Percentiles rank a stretch among this genome's conserved stretches.
Conservation (phyloP, 1,284 basidiomycete species). For the Ustilago curta region DNA sequence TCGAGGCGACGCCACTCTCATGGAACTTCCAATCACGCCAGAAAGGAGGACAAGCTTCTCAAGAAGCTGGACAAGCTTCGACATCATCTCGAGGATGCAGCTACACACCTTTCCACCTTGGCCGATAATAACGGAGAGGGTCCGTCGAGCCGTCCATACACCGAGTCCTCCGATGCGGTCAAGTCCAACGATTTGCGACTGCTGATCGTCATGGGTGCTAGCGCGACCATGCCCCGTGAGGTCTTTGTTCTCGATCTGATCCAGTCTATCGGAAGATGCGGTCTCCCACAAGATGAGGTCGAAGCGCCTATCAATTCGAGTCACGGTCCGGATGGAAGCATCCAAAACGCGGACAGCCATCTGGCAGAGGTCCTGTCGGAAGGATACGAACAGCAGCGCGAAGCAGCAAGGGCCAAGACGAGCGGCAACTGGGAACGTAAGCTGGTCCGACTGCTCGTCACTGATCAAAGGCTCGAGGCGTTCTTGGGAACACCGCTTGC, state of each 20-base stretch:
- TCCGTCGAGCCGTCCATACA: conserved; percentile 15
- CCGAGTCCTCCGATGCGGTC: background rate
- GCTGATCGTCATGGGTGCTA: conserved; percentile 39
- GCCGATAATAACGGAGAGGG: conserved; percentile 30
- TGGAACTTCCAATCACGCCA: conserved; percentile 7
- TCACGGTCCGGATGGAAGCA: background rate
- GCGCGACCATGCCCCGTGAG: conserved; percentile 34
- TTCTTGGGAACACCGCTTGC: conserved; percentile 22
- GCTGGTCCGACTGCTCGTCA: conserved; percentile 49
- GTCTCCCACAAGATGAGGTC: background rate
- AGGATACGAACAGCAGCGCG: conserved; percentile 14
- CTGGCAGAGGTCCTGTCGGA: conserved; percentile 6
- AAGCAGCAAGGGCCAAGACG: conserved; percentile 43
- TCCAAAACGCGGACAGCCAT: background rate
- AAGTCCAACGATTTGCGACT: conserved; percentile 20
- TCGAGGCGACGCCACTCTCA: conserved; percentile 1
- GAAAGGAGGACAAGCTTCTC: conserved; percentile 26
- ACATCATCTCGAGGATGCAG: conserved; percentile 20
- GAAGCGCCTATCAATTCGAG: background rate
- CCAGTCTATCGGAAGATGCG: conserved; percentile 20
- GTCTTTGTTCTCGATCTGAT: conserved; percentile 36
- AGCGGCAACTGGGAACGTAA: conserved; percentile 52
- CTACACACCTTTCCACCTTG: conserved; percentile 8
- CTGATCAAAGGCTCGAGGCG: conserved; percentile 27
- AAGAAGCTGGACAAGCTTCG: conserved; percentile 32